Evolutionary conservation across 306 rosid genomes (phyloP).

Genomic region (Sophora flavescens): DNA sequence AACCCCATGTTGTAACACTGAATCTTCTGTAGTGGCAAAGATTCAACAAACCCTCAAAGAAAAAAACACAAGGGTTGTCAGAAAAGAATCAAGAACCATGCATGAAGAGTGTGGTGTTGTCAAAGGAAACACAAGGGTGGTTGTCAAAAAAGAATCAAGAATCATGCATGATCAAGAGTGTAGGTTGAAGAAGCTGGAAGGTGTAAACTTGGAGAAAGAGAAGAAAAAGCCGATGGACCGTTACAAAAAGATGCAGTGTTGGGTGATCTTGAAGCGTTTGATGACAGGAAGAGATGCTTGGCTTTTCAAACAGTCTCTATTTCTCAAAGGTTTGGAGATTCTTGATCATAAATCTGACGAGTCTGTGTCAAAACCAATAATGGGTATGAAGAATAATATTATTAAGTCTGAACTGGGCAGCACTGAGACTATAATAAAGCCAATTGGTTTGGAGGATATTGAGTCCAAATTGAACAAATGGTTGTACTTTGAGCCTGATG

Average conservation of each 20-base stretch:
- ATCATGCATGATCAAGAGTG: neutral
- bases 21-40: no score
- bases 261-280: conserved; percentile 36
- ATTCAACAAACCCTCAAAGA: no score
- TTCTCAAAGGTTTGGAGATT: neutral
- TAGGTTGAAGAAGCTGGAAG: neutral
- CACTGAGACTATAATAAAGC: neutral
- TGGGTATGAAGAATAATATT: no score
- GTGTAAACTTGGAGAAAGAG: neutral
- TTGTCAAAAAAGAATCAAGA: no score
- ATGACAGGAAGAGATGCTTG: conserved; percentile 23
- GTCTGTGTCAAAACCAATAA: neutral
- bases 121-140: no score
- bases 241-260: conserved; percentile 28
- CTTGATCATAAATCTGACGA: neutral
- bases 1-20: no score
- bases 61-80: no score
- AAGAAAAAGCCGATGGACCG: neutral
- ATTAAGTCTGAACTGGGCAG: neutral
- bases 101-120: no score
- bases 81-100: no score
- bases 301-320: neutral
- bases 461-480: neutral
- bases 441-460: neutral
- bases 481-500: neutral